phyloP scores from a whole-genome alignment of 805 yeast species.

The Kockiozyma suomiensis region DNA sequence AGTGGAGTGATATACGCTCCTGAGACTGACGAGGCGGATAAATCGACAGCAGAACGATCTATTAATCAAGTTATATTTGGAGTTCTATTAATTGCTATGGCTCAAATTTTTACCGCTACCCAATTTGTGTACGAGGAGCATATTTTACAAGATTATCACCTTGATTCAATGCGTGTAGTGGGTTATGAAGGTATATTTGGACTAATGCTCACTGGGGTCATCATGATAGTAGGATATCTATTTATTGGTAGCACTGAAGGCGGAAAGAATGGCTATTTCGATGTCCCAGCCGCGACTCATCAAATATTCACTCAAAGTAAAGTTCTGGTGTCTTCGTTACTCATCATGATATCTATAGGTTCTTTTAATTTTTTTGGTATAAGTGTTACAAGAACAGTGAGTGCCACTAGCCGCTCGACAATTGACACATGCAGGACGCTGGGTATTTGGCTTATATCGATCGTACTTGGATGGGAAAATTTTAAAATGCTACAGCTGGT shows the following conservation, averaged over 20 bases:
- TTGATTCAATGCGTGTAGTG: conserved; percentile 66
- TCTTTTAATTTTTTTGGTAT: conserved; percentile 74
- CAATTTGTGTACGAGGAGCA: conserved; percentile 82
- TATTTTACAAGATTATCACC: conserved; percentile 54
- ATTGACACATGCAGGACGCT: conserved; percentile 77
- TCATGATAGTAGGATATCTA: conserved; percentile 45
- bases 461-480: conserved; percentile 72
- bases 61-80: conserved; percentile 50
- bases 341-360: conserved; percentile 73
- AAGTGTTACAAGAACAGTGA: conserved; percentile 61
- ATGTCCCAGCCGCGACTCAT: conserved; percentile 53
- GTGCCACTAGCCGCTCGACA: conserved; percentile 79
- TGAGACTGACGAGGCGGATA: conserved; percentile 10
- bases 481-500: conserved; percentile 62
- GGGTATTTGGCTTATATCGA: conserved; percentile 72
- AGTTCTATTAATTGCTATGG: conserved; percentile 58
- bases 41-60: background rate
- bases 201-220: conserved; percentile 47
- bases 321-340: conserved; percentile 56
- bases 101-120: conserved; percentile 68
- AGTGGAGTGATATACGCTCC: conserved; percentile 54
- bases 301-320: conserved; percentile 51
- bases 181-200: conserved; percentile 79
- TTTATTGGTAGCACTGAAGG: conserved; percentile 45
- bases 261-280: conserved; percentile 53